Base-by-base conservation (phyloP, 1,139 yeast species). In the Cylindricascospora bacillispora region DNA sequence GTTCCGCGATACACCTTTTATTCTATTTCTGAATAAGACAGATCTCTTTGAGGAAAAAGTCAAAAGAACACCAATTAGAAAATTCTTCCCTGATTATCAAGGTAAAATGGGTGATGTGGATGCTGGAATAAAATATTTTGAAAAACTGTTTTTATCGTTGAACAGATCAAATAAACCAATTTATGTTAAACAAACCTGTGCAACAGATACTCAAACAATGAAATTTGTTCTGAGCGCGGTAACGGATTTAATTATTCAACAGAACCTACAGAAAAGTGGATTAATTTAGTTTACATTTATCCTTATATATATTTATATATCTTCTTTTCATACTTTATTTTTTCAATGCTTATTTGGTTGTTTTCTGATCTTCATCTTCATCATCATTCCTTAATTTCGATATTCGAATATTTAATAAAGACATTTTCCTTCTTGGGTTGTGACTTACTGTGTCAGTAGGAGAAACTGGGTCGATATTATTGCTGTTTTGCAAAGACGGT, bases 121-220 rank as follows among this genome's bases (percentile, higher is more conserved):
- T 38, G 74, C 71, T 25, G 82, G 80, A 2, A 52, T 74, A 14
- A 65, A 66, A 40, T 80, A 70, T 45, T 79, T 81, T 53, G 89
- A 80, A 43, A 63, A 63, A 23, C 59, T 72, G 29, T 77, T 81
- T 38, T 52, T 76, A 34, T 62, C 70, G 34, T 52, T 78, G 42
- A 81, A 81, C 50, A 61, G 71, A 35, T 63, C 78, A 2, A 44
- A 70, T 30, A 77, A 79, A 48, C 89, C 86, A 5, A 71, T 86
- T 20, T 92, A 92, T 52, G 78, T 83, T 16, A 95, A 85, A 56
- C 62, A 86, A 41, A 92, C 98, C 1, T 85, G 95, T 60, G 99
- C 99, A 2, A 89, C 98, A 0, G 98, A 92, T 54, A 73, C 93
- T 0, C 65, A 70, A 32, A 67, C 82, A 16, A 86, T 86, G 95